Conservation (phyloP, 306 rosid species). For the Malus domestica region ASM211411v1 NC_041803.1:22392001-22392500, state of each 20-base stretch:
- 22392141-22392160: no score
- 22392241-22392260: no score
- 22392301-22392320: background rate
- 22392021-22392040: constrained; percentile 86
- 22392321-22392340: background rate
- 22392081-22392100: constrained; percentile 19
- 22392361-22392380: background rate
- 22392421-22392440: background rate
- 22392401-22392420: background rate
- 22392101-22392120: no score
- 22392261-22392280: no score
- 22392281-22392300: constrained; percentile 1
- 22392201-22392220: no score
- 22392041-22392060: constrained; percentile 84
- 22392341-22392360: background rate
- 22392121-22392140: no score
- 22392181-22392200: no score
- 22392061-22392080: constrained; percentile 82
- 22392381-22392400: background rate
- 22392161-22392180: no score
- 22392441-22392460: background rate
- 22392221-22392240: no score
- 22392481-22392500: constrained; percentile 94
- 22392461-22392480: constrained; percentile 15
- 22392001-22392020: constrained; percentile 78